phyloP scores from a whole-genome alignment of 2,329 filamentous ascomycete genomes.

The Ustilaginoidea virens region DNA sequence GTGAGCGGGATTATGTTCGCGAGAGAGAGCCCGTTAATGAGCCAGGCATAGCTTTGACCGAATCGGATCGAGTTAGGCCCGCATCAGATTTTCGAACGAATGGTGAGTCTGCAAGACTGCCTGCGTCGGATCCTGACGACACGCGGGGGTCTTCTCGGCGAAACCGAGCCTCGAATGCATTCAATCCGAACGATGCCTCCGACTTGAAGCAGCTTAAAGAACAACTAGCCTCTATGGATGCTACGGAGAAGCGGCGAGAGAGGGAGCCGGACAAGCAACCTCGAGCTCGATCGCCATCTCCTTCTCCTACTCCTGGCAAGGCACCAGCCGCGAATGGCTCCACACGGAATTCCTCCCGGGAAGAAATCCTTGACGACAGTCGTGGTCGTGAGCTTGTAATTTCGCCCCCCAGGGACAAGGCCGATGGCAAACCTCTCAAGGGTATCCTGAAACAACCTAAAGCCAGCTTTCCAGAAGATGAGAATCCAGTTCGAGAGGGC shows the following conservation, averaged over 20 bases:
- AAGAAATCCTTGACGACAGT: slow-evolving; percentile 13
- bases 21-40: slow-evolving; percentile 3
- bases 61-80: slow-evolving; percentile 11
- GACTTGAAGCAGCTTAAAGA: slow-evolving; percentile 34
- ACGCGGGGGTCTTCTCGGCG: slow-evolving; percentile 23
- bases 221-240: slow-evolving; percentile 28
- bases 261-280: slow-evolving; percentile 1
- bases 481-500: slow-evolving; percentile 69
- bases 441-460: slow-evolving; percentile 78
- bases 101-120: slow-evolving; percentile 16
- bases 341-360: slow-evolving; percentile 3
- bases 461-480: slow-evolving; percentile 73
- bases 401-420: slow-evolving; percentile 49
- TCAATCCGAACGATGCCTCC: slow-evolving; percentile 37
- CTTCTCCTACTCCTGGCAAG: slow-evolving; percentile 8
- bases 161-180: slow-evolving; percentile 22
- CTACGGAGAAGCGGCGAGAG: slow-evolving; percentile 9
- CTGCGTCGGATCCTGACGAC: slow-evolving; percentile 26
- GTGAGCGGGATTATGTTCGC: slow-evolving; percentile 23
- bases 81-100: slow-evolving; percentile 1
- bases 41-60: slow-evolving; percentile 2
- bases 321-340: slow-evolving; percentile 6
- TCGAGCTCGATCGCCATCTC: slow-evolving; percentile 4
- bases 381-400: slow-evolving; percentile 36
- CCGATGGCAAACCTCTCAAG: slow-evolving; percentile 55